A percentile compares a stretch with the other conserved stretches of the same genome.
These are phyloP conservation scores for Tricholoma flavovirens DNA, from an alignment of 768 basidiomycete genomes.

Conservation along the genomic window DNA sequence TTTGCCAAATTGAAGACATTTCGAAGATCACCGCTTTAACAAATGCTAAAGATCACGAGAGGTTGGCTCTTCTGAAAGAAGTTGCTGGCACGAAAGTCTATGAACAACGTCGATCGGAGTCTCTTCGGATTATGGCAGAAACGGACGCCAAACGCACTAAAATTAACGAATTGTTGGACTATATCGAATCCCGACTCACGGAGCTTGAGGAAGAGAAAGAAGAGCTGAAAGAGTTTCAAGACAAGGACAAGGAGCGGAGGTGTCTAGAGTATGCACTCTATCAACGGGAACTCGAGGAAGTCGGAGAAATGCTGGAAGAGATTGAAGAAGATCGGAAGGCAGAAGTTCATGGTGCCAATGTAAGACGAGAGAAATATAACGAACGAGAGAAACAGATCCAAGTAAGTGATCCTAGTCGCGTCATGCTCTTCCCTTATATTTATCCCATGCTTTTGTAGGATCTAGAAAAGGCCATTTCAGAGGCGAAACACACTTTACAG, in stretches of 20 bases:
- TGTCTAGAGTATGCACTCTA: conserved; percentile 95
- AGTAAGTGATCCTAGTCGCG: conserved; percentile 37
- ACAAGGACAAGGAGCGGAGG: conserved; percentile 89
- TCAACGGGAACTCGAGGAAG: conserved; percentile 86
- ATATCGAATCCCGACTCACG: conserved; percentile 82
- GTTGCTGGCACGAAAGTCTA: conserved; percentile 98
- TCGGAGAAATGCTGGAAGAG: conserved; percentile 77
- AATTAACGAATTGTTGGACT: conserved; percentile 83
- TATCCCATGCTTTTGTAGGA: conserved; percentile 35
- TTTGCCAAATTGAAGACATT: conserved; percentile 5
- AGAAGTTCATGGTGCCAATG: conserved; percentile 82
- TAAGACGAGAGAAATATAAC: conserved; percentile 76
- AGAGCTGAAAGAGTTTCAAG: conserved; percentile 93
- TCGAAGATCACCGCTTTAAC: conserved; percentile 88
- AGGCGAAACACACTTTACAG: conserved; percentile 65
- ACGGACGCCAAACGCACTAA: conserved; percentile 91
- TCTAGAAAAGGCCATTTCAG: conserved; percentile 67
- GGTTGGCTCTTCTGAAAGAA: conserved; percentile 92
- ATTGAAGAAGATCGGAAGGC: conserved; percentile 77
- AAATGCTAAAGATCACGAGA: conserved; percentile 94
- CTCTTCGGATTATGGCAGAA: conserved; percentile 94
- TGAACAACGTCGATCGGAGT: conserved; percentile 89
- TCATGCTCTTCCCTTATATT: not conserved
- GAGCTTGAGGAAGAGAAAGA: conserved; percentile 99
- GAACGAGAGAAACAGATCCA: conserved; percentile 81